Percentiles rank a stretch among this genome's conserved stretches.
These are phyloP conservation scores for Fusarium sp. DNA, from an alignment of 2,329 filamentous ascomycete species.

Conservation along the genomic window DNA sequence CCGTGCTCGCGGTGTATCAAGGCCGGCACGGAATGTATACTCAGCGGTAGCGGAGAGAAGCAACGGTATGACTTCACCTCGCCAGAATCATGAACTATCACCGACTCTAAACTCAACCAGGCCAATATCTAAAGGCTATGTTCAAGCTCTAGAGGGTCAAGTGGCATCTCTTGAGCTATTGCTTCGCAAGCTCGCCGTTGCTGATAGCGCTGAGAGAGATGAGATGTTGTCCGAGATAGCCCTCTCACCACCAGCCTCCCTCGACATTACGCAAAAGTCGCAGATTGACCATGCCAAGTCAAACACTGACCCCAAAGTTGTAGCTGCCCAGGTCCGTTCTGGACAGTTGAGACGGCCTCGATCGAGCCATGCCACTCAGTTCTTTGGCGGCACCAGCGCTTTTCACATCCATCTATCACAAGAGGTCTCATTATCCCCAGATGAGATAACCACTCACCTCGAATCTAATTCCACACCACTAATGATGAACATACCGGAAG, in stretches of 20 bases:
- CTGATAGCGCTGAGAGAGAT: constrained; percentile 54
- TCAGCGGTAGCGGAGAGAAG: constrained; percentile 57
- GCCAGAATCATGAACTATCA: not conserved
- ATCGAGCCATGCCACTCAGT: constrained; percentile 57
- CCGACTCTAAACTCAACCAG: constrained; percentile 43
- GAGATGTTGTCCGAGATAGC: constrained; percentile 56
- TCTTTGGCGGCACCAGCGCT: constrained; percentile 62
- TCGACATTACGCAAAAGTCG: constrained; percentile 25
- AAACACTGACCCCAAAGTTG: constrained; percentile 47
- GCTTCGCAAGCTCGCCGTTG: constrained; percentile 57
- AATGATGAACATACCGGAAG: constrained; percentile 17
- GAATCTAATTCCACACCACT: constrained; percentile 26
- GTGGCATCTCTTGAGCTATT: constrained; percentile 59
- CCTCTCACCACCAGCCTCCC: constrained; percentile 40
- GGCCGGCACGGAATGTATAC: constrained; percentile 55
- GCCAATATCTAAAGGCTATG: constrained; percentile 59
- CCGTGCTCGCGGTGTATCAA: constrained; percentile 63
- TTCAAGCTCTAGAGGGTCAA: constrained; percentile 61
- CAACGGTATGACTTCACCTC: constrained; percentile 50
- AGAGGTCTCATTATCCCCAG: constrained; percentile 41
- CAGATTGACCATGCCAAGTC: constrained; percentile 38
- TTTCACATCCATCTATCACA: constrained; percentile 55
- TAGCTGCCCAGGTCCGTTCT: constrained; percentile 49
- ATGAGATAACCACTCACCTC: constrained; percentile 19
- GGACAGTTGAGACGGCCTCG: constrained; percentile 55